Evolutionary conservation across 2,329 filamentous ascomycete species (phyloP).

Genomic region (Amauroascus verrucosus): DNA sequence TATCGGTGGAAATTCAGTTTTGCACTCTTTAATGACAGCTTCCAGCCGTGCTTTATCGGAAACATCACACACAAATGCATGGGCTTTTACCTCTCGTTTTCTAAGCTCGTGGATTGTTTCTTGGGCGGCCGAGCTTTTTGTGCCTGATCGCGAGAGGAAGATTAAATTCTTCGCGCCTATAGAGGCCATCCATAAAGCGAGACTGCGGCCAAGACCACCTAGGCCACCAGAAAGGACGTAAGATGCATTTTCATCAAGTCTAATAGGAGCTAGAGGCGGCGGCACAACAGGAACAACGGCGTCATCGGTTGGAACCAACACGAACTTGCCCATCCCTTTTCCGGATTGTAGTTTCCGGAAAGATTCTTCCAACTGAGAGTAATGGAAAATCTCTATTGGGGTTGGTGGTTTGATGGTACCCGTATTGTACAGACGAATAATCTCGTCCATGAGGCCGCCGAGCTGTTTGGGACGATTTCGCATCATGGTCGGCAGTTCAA

Average conservation of each 20-base stretch:
- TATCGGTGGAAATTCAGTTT: slow-evolving; percentile 21
- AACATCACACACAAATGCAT: slow-evolving; percentile 18
- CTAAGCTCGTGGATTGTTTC: neutral
- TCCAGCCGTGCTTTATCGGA: slow-evolving; percentile 12
- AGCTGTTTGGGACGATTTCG: slow-evolving; percentile 13
- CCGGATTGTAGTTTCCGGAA: slow-evolving; percentile 18
- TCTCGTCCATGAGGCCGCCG: slow-evolving; percentile 12
- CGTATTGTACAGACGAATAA: slow-evolving; percentile 14
- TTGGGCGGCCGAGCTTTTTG: neutral
- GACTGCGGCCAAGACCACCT: slow-evolving; percentile 11
- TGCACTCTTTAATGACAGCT: slow-evolving; percentile 14
- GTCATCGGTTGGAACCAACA: slow-evolving; percentile 12
- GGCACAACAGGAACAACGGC: slow-evolving; percentile 18
- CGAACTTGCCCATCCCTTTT: slow-evolving; percentile 11
- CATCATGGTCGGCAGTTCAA: slow-evolving; percentile 18
- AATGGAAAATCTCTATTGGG: slow-evolving; percentile 15
- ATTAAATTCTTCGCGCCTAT: slow-evolving; percentile 25
- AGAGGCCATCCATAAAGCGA: slow-evolving; percentile 13
- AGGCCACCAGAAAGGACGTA: slow-evolving; percentile 18
- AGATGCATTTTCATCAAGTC: slow-evolving; percentile 10
- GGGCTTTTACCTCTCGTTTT: neutral
- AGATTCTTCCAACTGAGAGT: slow-evolving; percentile 17
- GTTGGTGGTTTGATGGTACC: slow-evolving; percentile 17
- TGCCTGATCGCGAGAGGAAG: slow-evolving; percentile 22
- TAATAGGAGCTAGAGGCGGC: neutral